Evolutionary conservation across 345 rosid genomes (phyloP), one percentile per base, ranked within the genome.

Genomic region (Acer yangbiense): DNA sequence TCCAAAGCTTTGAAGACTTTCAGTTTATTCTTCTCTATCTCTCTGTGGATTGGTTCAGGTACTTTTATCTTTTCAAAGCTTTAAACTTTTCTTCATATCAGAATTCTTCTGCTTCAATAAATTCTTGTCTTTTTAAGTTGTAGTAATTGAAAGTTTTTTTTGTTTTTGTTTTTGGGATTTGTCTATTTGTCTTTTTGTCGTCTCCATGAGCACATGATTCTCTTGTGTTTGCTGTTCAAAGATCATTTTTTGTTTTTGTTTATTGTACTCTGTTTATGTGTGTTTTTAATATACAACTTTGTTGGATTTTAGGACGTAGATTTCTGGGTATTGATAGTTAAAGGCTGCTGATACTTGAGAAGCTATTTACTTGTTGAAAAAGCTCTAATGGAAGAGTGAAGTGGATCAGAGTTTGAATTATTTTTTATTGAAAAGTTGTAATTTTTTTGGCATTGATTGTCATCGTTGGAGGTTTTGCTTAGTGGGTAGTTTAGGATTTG

Each of bases 281-380:
- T 68, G 18, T 78, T 79, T 32, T 65, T 14, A 17, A 27, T 43
- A 21, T 43, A 25, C 20, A 43, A 12, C 5, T 23, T 23, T 69
- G 68, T n/a, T 73, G 66, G 21, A 48, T 62, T 77, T 64, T 55
- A 41, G 35, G 74, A 63, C 48, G 46, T 39, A 64, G 50, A 55
- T 54, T 71, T 75, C 48, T 81, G 77, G 76, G 71, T 61, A 79
- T 71, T 70, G 65, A 65, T 65, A 11, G 5, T 9, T 44, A 17
- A 13, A 67, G 67, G 58, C 18, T 32, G 75, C 57, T 69, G 63
- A 29, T 72, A 72, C 69, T 78, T 77, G 66, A 4, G 76, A 16
- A 52, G 62, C 62, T 25, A 29, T 64, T 75, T 55, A 25, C 61
- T 13, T 14, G 60, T 55, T 13, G 46, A 43, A 8, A 43, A 43